Evolutionary conservation across 805 yeast genomes (phyloP), one percentile per base, ranked within the genome.

Genomic region (Lachancea meyersii): DNA sequence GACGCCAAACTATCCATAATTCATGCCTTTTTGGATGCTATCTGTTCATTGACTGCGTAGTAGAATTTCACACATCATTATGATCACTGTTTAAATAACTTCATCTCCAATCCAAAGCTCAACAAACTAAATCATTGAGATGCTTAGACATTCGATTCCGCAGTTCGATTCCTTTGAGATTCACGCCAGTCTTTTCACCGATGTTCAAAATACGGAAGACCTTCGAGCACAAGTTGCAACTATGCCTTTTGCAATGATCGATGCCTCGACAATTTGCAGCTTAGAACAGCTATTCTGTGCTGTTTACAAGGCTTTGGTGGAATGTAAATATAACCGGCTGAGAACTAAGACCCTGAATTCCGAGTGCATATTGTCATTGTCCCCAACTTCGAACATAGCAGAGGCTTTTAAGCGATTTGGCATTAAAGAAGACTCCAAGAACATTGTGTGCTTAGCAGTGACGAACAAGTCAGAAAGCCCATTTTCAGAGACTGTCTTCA

Each of bases 391-490:
- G 51, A 84, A 82, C 55, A 73, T 77, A 31, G 69, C 71, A 58
- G 93, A 86, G 46, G 81, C 87, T 1, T 67, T 86, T 48, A 76
- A 72, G 48, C 70, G 75, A 51, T 83, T 84, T 63, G 95, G 95
- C 9, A 70, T 86, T 14, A 75, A 77, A 40, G 73, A 71, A 24
- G 64, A 66, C 3, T 61, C 77, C 2, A 55, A 54, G 0, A 65
- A 68, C 20, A 44, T 84, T 5, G 55, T 82, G 3, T 77, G 73
- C 9, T 55, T 83, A n/a, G 76, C 76, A 47, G 68, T 82, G 2
- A 33, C 67, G 20, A 60, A 61, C 10, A 38, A 50, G 23, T 42
- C 44, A 4, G 51, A 53, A 16, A 46, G 48, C 4, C 46, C 13
- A 4, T 4, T 50, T 2, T 42, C 48, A 2, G 43, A 49, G 4